Evolutionary conservation across 331 rosid genomes (phyloP).

Genomic region (Ulmus americana): DNA sequence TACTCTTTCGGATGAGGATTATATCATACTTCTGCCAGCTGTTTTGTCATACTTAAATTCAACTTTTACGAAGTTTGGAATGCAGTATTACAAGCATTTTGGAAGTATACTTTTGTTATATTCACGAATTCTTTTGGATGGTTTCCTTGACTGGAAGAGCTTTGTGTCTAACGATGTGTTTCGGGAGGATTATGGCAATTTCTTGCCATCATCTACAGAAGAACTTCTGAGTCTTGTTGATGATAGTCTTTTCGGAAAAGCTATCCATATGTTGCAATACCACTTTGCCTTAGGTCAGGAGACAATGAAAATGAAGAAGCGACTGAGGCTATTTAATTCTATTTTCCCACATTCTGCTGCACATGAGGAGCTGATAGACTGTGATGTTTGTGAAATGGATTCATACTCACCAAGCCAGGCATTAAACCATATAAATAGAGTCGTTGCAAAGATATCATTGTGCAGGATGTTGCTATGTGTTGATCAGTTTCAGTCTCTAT

Average conservation of each 20-base stretch:
- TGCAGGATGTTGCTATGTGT: slow-evolving; percentile 49
- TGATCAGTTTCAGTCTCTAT: slow-evolving; percentile 14
- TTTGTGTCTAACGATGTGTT: slow-evolving; percentile 58
- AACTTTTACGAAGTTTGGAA: slow-evolving; percentile 39
- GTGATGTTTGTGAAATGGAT: slow-evolving; percentile 37
- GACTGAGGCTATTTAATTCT: slow-evolving; percentile 51
- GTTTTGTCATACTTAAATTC: slow-evolving; percentile 56
- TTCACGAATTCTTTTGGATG: slow-evolving; percentile 59
- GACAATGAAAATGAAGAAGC: slow-evolving; percentile 42
- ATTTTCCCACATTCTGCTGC: slow-evolving; percentile 36
- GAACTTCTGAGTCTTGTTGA: slow-evolving; percentile 50
- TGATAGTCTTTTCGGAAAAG: slow-evolving; percentile 75
- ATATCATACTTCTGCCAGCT: slow-evolving; percentile 63
- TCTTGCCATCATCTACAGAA: slow-evolving; percentile 51
- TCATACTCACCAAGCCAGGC: slow-evolving; percentile 40
- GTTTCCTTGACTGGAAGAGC: slow-evolving; percentile 58
- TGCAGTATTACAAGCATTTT: slow-evolving; percentile 29
- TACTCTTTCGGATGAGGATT: slow-evolving; percentile 52
- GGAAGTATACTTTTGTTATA: slow-evolving; percentile 39
- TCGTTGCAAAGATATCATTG: slow-evolving; percentile 56
- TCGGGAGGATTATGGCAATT: slow-evolving; percentile 53
- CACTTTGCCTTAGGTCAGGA: slow-evolving; percentile 50
- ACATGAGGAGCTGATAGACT: slow-evolving; percentile 50
- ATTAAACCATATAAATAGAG: slow-evolving; percentile 48
- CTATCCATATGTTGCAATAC: slow-evolving; percentile 51